Conservation (phyloP, 2,329 filamentous ascomycete genomes). For the Biscogniauxia marginata region DNA sequence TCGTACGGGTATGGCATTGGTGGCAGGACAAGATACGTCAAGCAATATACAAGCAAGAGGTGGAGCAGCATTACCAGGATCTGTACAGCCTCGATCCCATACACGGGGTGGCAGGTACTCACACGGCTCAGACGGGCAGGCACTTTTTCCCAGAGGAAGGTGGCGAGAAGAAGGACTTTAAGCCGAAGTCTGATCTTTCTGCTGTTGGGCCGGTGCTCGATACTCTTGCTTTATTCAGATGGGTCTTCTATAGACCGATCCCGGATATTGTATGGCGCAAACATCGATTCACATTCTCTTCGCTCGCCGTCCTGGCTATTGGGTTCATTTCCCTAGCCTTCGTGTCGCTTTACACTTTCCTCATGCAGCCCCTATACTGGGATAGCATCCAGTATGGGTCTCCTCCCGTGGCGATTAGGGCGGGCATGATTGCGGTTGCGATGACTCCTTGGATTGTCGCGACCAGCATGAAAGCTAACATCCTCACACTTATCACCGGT, state of each 20-base stretch:
- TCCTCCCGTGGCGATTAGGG: constrained; percentile 79
- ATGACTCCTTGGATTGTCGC: constrained; percentile 92
- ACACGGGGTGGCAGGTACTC: constrained; percentile 44
- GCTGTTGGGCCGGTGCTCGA: constrained; percentile 75
- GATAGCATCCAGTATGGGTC: constrained; percentile 83
- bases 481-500: constrained; percentile 80
- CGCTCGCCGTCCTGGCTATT: constrained; percentile 68
- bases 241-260: constrained; percentile 84
- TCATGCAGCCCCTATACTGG: constrained; percentile 88
- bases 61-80: constrained; percentile 62
- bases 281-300: constrained; percentile 75
- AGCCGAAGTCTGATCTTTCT: constrained; percentile 70
- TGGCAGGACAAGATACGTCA: constrained; percentile 94
- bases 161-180: constrained; percentile 55
- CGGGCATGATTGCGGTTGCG: constrained; percentile 89
- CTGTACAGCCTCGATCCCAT: constrained; percentile 52
- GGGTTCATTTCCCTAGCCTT: constrained; percentile 68
- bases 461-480: constrained; percentile 86
- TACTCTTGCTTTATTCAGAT: constrained; percentile 77
- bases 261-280: constrained; percentile 69
- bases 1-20: constrained; percentile 78
- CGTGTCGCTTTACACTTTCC: constrained; percentile 76
- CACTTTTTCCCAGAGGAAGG: constrained; percentile 74
- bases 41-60: constrained; percentile 81
- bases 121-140: constrained; percentile 54